Evolutionary conservation across 257 asterid species (phyloP).

Genomic region (Ocimum tenuiflorum): DNA sequence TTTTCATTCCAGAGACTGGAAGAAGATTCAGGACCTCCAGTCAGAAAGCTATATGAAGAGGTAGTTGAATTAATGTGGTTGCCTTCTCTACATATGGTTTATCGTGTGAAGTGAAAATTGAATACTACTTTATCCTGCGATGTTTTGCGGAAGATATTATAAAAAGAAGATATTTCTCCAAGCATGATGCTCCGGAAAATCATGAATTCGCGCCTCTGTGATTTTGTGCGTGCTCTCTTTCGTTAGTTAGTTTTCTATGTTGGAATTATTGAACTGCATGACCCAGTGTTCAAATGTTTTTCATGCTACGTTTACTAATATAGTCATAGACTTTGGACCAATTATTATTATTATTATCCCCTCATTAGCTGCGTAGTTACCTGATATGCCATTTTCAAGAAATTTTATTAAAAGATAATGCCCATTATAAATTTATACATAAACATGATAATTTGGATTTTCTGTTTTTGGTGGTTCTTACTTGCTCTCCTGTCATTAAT

Average conservation of each 20-base stretch:
- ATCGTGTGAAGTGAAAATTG: not conserved
- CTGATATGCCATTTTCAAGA: not conserved
- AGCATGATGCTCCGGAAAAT: not conserved
- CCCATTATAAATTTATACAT: not conserved
- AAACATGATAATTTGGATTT: not conserved
- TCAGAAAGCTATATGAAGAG: conserved; percentile 82
- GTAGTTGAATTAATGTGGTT: conserved; percentile 26
- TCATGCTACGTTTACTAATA: not conserved
- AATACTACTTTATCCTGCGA: not conserved
- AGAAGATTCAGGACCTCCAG: conserved; percentile 78
- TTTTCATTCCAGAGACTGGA: conserved; percentile 54
- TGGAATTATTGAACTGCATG: conserved; percentile 9
- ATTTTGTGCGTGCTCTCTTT: not conserved
- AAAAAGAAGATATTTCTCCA: not conserved
- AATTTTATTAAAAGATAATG: not conserved
- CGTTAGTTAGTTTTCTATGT: not conserved
- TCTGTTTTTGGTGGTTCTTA: not conserved
- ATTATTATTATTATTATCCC: not conserved
- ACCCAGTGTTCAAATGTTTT: not conserved
- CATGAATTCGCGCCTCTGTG: not conserved
- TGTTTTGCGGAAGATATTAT: not conserved
- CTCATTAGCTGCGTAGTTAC: not conserved
- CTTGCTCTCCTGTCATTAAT: not conserved
- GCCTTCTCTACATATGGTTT: conserved; percentile 2
- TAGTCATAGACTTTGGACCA: not conserved